phyloP scores from a whole-genome alignment of 192 early-diverging fungal genomes.

The Mortierella alpina region DNA sequence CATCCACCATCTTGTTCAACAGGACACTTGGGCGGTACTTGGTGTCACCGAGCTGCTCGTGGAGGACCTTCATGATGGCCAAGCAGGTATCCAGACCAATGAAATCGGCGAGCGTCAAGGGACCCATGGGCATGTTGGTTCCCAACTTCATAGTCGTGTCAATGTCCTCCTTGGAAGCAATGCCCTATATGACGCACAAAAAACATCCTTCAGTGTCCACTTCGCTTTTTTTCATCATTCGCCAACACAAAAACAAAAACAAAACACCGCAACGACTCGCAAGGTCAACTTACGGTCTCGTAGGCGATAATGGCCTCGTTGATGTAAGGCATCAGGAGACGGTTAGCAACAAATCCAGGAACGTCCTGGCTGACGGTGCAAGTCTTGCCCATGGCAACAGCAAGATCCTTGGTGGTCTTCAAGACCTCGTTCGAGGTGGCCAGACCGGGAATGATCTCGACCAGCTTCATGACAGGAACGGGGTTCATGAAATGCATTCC shows the following conservation, averaged over 20 bases:
- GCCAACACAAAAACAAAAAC: background rate
- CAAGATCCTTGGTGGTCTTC: constrained; percentile 77
- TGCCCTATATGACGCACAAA: constrained; percentile 64
- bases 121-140: constrained; percentile 98
- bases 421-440: constrained; percentile 82
- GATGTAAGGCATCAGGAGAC: constrained; percentile 98
- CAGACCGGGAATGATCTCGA: constrained; percentile 96
- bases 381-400: constrained; percentile 92
- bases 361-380: constrained; percentile 88
- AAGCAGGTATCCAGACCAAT: constrained; percentile 98
- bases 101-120: constrained; percentile 95
- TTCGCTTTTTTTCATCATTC: no score
- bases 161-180: constrained; percentile 93
- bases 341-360: constrained; percentile 98
- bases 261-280: background rate
- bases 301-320: constrained; percentile 93
- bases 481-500: constrained; percentile 99
- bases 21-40: constrained; percentile 96
- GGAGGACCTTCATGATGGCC: constrained; percentile 95
- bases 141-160: constrained; percentile 99
- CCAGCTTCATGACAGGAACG: constrained; percentile 96
- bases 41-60: constrained; percentile 89
- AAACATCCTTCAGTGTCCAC: background rate
- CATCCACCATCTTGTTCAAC: constrained; percentile 94
- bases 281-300: constrained; percentile 71